A percentile compares a stretch with the other conserved stretches of the same genome.
These are phyloP conservation scores for Erigeron canadensis DNA, from an alignment of 129 eudicot genomes.

Conservation along the genomic window DNA sequence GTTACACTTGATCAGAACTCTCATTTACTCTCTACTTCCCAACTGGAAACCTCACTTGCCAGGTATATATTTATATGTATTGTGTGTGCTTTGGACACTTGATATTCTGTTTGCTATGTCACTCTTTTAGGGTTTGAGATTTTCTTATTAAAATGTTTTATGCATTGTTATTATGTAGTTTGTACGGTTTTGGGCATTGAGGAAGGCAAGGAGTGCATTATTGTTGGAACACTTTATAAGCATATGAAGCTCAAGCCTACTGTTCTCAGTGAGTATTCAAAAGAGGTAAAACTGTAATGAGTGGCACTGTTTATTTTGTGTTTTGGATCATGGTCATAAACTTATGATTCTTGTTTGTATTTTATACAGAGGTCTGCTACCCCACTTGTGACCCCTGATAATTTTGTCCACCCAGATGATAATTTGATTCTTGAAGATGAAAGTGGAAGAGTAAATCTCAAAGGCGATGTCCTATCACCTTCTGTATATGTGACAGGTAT, in stretches of 20 bases:
- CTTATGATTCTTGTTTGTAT: constrained; percentile 2
- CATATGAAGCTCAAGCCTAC: constrained; percentile 95
- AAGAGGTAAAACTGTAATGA: constrained; percentile 58
- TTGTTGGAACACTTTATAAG: constrained; percentile 95
- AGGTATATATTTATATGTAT: constrained; percentile 41
- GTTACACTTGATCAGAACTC: constrained; percentile 76
- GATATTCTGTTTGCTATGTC: neutral
- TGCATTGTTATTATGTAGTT: constrained; percentile 43
- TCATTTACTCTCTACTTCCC: constrained; percentile 80
- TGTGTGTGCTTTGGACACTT: too few species aligned
- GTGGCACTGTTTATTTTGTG: neutral
- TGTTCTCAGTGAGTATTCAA: constrained; percentile 84
- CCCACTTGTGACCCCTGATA: constrained; percentile 75
- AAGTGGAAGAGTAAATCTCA: constrained; percentile 86
- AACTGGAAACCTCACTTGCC: constrained; percentile 91
- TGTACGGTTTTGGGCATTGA: constrained; percentile 87
- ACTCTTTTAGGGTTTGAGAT: constrained; percentile 6
- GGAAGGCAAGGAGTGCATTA: constrained; percentile 74
- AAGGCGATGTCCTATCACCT: constrained; percentile 61
- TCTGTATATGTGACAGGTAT: constrained; percentile 88
- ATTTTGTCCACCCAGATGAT: constrained; percentile 82
- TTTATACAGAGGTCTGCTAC: constrained; percentile 60
- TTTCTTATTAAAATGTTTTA: constrained; percentile 8
- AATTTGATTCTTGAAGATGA: constrained; percentile 84
- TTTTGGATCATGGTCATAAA: constrained; percentile 12